phyloP scores from a whole-genome alignment of 163 green algal species.

The Chlorella variabilis region DNA sequence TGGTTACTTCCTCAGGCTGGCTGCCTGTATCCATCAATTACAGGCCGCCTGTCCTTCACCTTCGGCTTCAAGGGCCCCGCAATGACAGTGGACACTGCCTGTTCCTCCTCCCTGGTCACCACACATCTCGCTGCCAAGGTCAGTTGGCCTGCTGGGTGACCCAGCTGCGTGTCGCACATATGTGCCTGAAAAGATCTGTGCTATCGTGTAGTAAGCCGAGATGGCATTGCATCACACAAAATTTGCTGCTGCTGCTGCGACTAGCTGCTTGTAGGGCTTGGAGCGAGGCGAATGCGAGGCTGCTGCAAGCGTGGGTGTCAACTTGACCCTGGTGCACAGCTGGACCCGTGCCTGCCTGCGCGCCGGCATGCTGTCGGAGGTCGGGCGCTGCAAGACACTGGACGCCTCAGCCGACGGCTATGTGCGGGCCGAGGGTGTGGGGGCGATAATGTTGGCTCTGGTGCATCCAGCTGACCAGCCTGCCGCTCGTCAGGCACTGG shows the following conservation, averaged over 20 bases:
- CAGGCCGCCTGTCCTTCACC: constrained; percentile 71
- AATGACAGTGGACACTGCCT: constrained; percentile 79
- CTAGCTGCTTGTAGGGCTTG: neutral
- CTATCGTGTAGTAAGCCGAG: too few species aligned
- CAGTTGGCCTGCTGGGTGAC: too few species aligned
- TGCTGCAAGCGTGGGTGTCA: constrained; percentile 67
- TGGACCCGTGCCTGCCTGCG: constrained; percentile 57
- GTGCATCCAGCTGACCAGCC: neutral
- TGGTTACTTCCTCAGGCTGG: too few species aligned
- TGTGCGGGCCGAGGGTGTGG: constrained; percentile 74
- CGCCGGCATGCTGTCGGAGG: constrained; percentile 84
- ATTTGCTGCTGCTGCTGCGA: neutral
- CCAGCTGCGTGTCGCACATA: too few species aligned
- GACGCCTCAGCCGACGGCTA: constrained; percentile 87
- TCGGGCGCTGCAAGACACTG: constrained; percentile 92
- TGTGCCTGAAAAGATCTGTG: too few species aligned
- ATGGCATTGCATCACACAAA: too few species aligned
- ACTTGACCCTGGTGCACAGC: constrained; percentile 62
- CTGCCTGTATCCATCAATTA: neutral
- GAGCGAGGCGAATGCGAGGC: constrained; percentile 23
- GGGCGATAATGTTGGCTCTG: constrained; percentile 64
- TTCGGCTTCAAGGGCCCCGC: constrained; percentile 79
- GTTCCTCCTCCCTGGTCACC: constrained; percentile 81
- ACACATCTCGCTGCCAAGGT: constrained; percentile 63
- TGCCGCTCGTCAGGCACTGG: neutral